A percentile compares a stretch with the other conserved stretches of the same genome.
These are phyloP conservation scores for Monilinia laxa DNA, from an alignment of 2,329 filamentous ascomycete genomes.

Conservation along the genomic window DNA sequence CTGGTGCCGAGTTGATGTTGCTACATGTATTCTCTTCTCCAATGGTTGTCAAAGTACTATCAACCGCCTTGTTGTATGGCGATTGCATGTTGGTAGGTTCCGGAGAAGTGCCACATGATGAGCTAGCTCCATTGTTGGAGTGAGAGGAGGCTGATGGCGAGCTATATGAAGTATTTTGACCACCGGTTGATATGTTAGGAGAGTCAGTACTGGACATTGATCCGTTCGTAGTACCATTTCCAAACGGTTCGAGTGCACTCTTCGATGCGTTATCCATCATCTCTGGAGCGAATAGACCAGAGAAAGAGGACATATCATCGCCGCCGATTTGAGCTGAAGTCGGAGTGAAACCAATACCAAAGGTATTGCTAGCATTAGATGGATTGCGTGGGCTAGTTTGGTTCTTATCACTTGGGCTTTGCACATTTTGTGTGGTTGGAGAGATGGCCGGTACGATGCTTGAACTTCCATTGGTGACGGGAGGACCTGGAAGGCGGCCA, in stretches of 20 bases:
- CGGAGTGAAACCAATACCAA: slow-evolving; percentile 37
- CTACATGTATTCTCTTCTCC: slow-evolving; percentile 59
- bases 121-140: slow-evolving; percentile 58
- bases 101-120: slow-evolving; percentile 74
- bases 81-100: slow-evolving; percentile 73
- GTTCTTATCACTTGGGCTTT: slow-evolving; percentile 32
- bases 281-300: slow-evolving; percentile 59
- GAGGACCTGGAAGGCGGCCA: slow-evolving; percentile 63
- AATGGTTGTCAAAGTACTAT: slow-evolving; percentile 61
- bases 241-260: slow-evolving; percentile 44
- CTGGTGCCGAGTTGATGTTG: slow-evolving; percentile 43
- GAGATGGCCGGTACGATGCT: slow-evolving; percentile 31
- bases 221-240: slow-evolving; percentile 46
- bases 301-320: slow-evolving; percentile 53
- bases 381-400: slow-evolving; percentile 36
- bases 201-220: slow-evolving; percentile 46
- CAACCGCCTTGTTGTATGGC: slow-evolving; percentile 61
- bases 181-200: slow-evolving; percentile 37
- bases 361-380: slow-evolving; percentile 40
- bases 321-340: slow-evolving; percentile 31
- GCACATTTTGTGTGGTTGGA: slow-evolving; percentile 27
- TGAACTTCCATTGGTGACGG: slow-evolving; percentile 25
- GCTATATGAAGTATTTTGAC: slow-evolving; percentile 56
- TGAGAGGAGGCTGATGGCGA: slow-evolving; percentile 65
- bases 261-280: slow-evolving; percentile 49